phyloP scores from a whole-genome alignment of 352 stramenopile species.

The Phytophthora citricola region DNA sequence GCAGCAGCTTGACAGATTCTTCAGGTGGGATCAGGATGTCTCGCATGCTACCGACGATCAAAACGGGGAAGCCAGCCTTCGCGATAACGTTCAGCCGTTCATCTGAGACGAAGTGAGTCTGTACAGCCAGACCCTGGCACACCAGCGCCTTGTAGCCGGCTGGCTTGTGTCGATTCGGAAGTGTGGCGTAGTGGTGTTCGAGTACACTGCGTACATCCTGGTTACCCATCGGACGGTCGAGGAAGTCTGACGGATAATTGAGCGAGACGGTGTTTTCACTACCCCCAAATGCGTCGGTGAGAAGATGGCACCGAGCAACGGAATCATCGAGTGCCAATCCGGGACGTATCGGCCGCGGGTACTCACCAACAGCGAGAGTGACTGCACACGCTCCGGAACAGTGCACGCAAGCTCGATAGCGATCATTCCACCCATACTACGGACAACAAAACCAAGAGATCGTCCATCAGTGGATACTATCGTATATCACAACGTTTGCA shows the following conservation, averaged over 20 bases:
- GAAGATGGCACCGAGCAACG: conserved; percentile 42
- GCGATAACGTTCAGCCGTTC: conserved; percentile 45
- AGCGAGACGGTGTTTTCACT: conserved; percentile 42
- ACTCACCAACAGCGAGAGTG: conserved; percentile 52
- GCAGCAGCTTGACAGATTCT: conserved; percentile 35
- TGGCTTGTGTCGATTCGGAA: conserved; percentile 25
- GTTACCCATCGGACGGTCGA: conserved; percentile 38
- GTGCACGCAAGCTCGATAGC: conserved; percentile 47
- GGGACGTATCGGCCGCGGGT: conserved; percentile 44
- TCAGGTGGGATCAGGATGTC: conserved; percentile 49
- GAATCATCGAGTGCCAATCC: conserved; percentile 33
- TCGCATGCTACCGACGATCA: conserved; percentile 46
- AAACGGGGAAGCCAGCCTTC: conserved; percentile 45
- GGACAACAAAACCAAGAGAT: not conserved
- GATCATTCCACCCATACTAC: conserved; percentile 62
- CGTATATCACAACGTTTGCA: conserved; percentile 2
- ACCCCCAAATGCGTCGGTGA: conserved; percentile 37
- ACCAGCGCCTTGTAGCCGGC: conserved; percentile 35
- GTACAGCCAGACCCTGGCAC: conserved; percentile 37
- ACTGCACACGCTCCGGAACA: conserved; percentile 44
- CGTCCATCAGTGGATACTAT: not conserved
- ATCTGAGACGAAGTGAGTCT: conserved; percentile 56
- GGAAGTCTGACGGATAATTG: conserved; percentile 50
- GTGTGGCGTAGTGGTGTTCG: conserved; percentile 26
- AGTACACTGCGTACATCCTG: conserved; percentile 30